phyloP scores from a whole-genome alignment of 2,329 filamentous ascomycete species.

The Scedosporium boydii region DNA sequence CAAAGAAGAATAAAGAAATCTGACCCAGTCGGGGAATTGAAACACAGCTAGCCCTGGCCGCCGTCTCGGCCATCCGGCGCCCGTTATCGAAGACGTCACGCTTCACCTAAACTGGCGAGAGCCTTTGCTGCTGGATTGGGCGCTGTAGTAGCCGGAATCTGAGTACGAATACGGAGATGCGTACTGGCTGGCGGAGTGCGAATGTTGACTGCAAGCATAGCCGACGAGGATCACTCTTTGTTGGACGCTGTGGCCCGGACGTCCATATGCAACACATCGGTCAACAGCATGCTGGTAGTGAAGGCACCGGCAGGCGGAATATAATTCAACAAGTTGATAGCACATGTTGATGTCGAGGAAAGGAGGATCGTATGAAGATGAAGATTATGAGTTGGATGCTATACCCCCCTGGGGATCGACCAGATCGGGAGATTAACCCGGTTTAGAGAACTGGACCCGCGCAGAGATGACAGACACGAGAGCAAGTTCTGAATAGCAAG shows the following conservation, averaged over 20 bases:
- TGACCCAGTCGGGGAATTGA: constrained; percentile 3
- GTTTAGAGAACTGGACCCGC: no score
- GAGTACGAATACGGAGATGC: constrained; percentile 34
- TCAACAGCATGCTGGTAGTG: constrained; percentile 85
- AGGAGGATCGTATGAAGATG: background rate
- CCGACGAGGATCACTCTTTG: constrained; percentile 74
- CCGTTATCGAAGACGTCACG: constrained; percentile 41
- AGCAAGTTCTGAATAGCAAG: background rate
- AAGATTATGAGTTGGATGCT: background rate
- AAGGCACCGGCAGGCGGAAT: constrained; percentile 76
- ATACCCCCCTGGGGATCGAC: background rate
- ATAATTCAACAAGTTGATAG: constrained; percentile 76
- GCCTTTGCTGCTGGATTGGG: constrained; percentile 29
- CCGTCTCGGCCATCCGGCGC: constrained; percentile 10
- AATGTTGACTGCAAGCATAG: constrained; percentile 53
- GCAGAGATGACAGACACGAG: background rate
- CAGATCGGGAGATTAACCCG: background rate
- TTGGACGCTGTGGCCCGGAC: constrained; percentile 61
- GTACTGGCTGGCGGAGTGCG: constrained; percentile 23
- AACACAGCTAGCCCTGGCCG: background rate
- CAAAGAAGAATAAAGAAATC: constrained; percentile 5
- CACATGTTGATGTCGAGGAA: constrained; percentile 52
- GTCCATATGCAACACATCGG: constrained; percentile 66
- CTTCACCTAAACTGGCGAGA: constrained; percentile 38
- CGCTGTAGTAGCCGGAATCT: constrained; percentile 45